Conservation (phyloP, 176 grass and related monocot species). For the Puya raimondii region DNA sequence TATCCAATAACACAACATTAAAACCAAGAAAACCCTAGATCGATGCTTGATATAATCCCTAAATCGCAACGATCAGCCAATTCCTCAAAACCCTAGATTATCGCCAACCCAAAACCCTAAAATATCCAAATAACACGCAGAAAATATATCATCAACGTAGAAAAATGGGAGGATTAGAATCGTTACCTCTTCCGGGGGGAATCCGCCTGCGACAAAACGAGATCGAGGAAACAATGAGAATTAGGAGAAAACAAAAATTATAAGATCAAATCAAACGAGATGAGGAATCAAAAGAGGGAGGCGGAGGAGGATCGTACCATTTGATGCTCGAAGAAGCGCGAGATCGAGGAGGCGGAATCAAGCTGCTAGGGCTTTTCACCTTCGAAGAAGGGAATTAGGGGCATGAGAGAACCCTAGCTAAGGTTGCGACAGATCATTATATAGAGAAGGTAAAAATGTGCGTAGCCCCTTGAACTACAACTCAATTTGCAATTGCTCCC, state of each 20-base stretch:
- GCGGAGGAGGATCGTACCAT: background rate
- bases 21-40: background rate
- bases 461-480: too few relatives aligned
- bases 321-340: too few relatives aligned
- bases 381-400: background rate
- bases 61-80: too few relatives aligned
- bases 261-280: background rate
- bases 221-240: background rate
- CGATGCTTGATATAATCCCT: too few relatives aligned
- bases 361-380: slow-evolving; percentile 2
- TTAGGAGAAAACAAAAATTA: background rate
- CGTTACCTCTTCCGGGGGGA: slow-evolving; percentile 50
- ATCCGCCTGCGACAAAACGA: slow-evolving; percentile 38
- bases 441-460: background rate
- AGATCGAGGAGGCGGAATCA: background rate
- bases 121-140: background rate
- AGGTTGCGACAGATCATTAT: background rate
- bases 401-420: background rate
- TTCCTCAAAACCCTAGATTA: background rate
- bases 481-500: too few relatives aligned
- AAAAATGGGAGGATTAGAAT: background rate
- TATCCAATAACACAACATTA: background rate
- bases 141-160: background rate
- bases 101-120: background rate
- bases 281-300: slow-evolving; percentile 27